phyloP scores from a whole-genome alignment of 2,329 filamentous ascomycete genomes.

The Hypocreales sp. region DNA sequence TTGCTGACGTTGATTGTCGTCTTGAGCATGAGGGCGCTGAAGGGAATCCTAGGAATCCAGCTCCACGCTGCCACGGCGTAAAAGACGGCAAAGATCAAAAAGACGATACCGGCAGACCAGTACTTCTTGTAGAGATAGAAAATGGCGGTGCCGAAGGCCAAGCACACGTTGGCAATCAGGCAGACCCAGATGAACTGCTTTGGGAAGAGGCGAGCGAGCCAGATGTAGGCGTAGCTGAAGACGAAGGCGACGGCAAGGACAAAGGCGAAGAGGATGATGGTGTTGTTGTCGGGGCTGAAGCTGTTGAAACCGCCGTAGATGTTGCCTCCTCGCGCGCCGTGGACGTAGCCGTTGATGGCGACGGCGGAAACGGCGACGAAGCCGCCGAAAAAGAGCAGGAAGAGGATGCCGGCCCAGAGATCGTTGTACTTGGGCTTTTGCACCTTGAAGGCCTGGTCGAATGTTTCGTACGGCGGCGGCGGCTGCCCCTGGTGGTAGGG shows the following conservation, averaged over 20 bases:
- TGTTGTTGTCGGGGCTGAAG: constrained; percentile 65
- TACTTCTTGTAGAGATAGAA: constrained; percentile 69
- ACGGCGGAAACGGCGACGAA: constrained; percentile 66
- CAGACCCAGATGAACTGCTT: constrained; percentile 90
- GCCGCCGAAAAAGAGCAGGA: constrained; percentile 55
- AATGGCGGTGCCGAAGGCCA: constrained; percentile 71
- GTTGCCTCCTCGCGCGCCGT: constrained; percentile 46
- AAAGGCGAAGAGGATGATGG: constrained; percentile 71
- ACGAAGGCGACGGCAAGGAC: constrained; percentile 58
- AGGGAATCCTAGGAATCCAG: constrained; percentile 85
- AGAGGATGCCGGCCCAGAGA: constrained; percentile 62
- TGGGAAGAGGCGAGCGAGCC: constrained; percentile 59
- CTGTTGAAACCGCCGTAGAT: constrained; percentile 56
- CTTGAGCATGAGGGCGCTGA: constrained; percentile 78
- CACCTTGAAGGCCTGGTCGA: constrained; percentile 71
- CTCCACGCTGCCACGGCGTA: constrained; percentile 44
- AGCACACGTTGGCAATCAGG: constrained; percentile 72
- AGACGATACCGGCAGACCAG: constrained; percentile 76
- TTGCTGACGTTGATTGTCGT: constrained; percentile 77
- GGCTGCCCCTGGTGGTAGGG: constrained; percentile 9
- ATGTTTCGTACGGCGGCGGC: constrained; percentile 22
- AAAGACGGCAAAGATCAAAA: constrained; percentile 48
- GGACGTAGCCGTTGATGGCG: constrained; percentile 56
- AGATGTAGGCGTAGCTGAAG: constrained; percentile 64
- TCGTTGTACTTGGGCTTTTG: constrained; percentile 82